Evolutionary conservation across 164 flowering plant species (phyloP).

Genomic region (Stephania yunnanensis): DNA sequence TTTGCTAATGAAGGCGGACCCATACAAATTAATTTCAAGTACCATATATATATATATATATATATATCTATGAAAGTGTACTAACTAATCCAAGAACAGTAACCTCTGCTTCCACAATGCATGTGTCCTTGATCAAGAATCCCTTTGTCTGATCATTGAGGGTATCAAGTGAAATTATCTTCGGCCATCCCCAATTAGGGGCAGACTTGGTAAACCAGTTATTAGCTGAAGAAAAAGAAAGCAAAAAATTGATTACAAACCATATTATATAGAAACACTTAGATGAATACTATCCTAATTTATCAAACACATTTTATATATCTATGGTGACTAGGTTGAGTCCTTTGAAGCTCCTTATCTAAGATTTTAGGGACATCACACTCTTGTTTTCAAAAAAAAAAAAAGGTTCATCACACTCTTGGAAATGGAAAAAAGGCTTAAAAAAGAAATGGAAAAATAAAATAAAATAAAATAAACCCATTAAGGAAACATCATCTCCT

Average conservation of each 20-base stretch:
- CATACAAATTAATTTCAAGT: too few species aligned
- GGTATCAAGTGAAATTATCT: not conserved
- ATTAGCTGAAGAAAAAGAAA: not conserved
- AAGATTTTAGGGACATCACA: too few species aligned
- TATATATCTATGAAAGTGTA: too few species aligned
- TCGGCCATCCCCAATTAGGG: not conserved
- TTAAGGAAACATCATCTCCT: too few species aligned
- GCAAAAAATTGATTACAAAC: not conserved
- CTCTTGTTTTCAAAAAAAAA: too few species aligned
- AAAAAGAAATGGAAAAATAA: too few species aligned
- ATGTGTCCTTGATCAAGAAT: not conserved
- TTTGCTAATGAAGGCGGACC: too few species aligned
- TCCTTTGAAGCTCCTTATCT: too few species aligned
- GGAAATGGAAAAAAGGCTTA: too few species aligned
- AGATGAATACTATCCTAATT: too few species aligned
- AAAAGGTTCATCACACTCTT: too few species aligned
- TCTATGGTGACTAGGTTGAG: not conserved
- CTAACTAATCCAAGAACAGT: conserved; percentile 2
- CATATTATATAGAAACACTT: not conserved
- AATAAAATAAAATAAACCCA: not conserved
- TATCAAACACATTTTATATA: not conserved
- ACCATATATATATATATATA: too few species aligned
- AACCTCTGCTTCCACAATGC: conserved; percentile 7
- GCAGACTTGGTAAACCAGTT: not conserved
- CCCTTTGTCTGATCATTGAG: not conserved